A percentile compares a stretch with the other conserved stretches of the same genome.
Evolutionary conservation across 768 basidiomycete genomes (phyloP).

Genomic region (Termitomyces sp.): DNA sequence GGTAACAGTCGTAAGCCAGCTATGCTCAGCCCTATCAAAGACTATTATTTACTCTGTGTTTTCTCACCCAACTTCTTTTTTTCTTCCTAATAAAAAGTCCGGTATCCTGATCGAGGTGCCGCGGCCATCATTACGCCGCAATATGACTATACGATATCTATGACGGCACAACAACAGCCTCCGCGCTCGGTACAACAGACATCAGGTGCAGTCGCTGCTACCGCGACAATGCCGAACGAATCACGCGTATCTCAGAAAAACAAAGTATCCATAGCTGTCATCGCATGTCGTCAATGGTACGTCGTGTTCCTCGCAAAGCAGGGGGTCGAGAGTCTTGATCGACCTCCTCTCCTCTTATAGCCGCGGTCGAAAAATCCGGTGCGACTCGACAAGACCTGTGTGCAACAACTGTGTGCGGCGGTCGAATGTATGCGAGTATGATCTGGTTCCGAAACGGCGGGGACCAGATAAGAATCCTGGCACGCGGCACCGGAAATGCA

Average conservation of each 20-base stretch:
- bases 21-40: constrained; percentile 45
- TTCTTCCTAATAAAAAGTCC: constrained; percentile 76
- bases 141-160: constrained; percentile 43
- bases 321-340: too few species aligned
- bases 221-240: constrained; percentile 21
- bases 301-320: constrained; percentile 34
- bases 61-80: constrained; percentile 26
- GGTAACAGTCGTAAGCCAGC: constrained; percentile 51
- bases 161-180: constrained; percentile 40
- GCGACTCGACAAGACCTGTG: constrained; percentile 75
- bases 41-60: constrained; percentile 22
- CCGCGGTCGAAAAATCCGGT: constrained; percentile 80
- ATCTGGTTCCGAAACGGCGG: constrained; percentile 72
- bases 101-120: constrained; percentile 47
- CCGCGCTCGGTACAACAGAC: too few species aligned
- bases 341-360: too few species aligned
- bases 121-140: constrained; percentile 43
- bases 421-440: constrained; percentile 75
- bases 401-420: constrained; percentile 82
- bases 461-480: constrained; percentile 86
- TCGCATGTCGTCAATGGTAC: constrained; percentile 87
- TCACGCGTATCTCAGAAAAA: constrained; percentile 43
- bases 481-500: constrained; percentile 78
- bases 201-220: too few species aligned
- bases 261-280: constrained; percentile 65